These are phyloP conservation scores for Ustilago loliicola DNA, from an alignment of 1,284 basidiomycete species.

Conservation along the genomic window DNA sequence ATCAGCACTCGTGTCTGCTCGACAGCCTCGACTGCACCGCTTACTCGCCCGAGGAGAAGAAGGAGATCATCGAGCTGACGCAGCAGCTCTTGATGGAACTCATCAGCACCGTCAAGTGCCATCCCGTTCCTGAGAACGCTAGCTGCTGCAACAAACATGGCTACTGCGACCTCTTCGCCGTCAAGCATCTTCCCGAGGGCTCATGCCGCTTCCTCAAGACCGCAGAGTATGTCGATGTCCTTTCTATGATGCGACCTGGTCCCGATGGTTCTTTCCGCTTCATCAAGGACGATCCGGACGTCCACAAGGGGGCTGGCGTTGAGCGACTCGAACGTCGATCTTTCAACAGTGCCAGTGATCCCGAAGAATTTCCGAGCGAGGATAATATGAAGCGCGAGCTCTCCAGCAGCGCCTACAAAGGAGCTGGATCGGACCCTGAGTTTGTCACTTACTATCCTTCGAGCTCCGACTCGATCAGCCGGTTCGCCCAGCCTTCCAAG, in stretches of 20 bases:
- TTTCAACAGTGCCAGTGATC: neutral
- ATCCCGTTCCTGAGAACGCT: neutral
- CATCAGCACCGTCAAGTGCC: constrained; percentile 19
- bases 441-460: constrained; percentile 6
- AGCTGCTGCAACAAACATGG: constrained; percentile 11
- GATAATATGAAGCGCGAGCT: constrained; percentile 5
- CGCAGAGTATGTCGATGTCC: neutral
- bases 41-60: constrained; percentile 9
- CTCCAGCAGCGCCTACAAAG: neutral
- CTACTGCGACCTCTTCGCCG: constrained; percentile 24
- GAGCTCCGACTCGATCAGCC: neutral
- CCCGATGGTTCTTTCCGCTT: constrained; percentile 18
- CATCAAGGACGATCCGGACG: neutral
- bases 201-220: neutral
- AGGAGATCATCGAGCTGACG: neutral
- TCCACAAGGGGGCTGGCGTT: neutral
- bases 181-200: neutral
- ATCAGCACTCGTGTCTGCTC: constrained; percentile 9
- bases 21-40: constrained; percentile 1
- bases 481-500: neutral
- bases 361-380: neutral
- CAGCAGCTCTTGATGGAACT: constrained; percentile 11
- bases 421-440: neutral
- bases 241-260: neutral
- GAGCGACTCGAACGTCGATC: neutral